phyloP scores from a whole-genome alignment of 2,329 filamentous ascomycete genomes.

The Ustulina deusta region DNA sequence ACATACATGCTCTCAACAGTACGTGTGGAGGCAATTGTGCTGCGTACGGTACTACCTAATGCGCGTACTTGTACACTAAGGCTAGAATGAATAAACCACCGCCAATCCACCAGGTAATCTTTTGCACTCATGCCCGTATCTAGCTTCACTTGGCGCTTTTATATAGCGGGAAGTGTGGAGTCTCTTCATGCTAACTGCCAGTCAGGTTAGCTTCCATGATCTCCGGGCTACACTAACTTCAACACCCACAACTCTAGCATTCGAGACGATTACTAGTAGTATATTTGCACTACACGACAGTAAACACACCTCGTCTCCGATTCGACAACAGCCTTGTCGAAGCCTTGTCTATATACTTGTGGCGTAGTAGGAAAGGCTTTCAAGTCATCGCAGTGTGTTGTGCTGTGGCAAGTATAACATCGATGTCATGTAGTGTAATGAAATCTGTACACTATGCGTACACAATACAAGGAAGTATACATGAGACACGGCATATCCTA shows the following conservation, averaged over 20 bases:
- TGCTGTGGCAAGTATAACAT: neutral
- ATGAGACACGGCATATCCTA: neutral
- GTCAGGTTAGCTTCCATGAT: neutral
- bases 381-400: neutral
- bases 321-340: neutral
- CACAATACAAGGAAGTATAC: neutral
- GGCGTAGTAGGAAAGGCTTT: neutral
- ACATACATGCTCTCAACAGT: no score
- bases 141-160: slow-evolving; percentile 12
- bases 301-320: neutral
- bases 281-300: neutral
- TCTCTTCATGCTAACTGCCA: neutral
- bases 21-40: no score
- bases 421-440: neutral
- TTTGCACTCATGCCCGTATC: neutral
- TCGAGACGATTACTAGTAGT: no score
- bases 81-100: slow-evolving; percentile 8
- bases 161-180: slow-evolving; percentile 9
- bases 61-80: neutral
- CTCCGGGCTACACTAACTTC: neutral
- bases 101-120: neutral
- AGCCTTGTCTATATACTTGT: neutral
- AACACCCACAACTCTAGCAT: neutral
- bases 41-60: no score
- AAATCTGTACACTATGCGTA: neutral